phyloP scores from a whole-genome alignment of 139 green algal genomes.

The Tetratostichococcus sp. region DNA sequence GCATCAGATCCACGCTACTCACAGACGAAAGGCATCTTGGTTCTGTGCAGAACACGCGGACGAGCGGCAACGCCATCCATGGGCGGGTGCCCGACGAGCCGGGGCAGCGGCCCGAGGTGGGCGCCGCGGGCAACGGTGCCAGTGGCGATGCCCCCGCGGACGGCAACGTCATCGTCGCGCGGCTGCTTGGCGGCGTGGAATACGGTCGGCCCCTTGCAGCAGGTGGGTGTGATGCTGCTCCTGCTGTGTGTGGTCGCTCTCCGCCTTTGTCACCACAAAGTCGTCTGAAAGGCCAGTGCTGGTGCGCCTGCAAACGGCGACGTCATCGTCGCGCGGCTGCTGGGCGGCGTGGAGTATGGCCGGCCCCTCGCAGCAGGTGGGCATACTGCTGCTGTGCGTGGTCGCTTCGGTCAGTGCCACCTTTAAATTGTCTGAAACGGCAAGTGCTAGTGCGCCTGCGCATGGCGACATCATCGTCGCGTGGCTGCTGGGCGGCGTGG shows the following conservation, averaged over 20 bases:
- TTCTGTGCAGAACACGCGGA: slow-evolving; percentile 49
- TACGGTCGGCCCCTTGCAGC: slow-evolving; percentile 36
- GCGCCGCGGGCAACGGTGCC: background rate
- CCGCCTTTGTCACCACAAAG: background rate
- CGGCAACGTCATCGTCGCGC: slow-evolving; percentile 48
- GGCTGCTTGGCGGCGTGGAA: slow-evolving; percentile 67
- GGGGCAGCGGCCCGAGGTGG: background rate
- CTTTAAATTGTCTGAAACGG: too few relatives aligned
- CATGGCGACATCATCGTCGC: slow-evolving; percentile 49
- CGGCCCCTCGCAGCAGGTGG: slow-evolving; percentile 8
- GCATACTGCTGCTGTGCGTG: too few relatives aligned
- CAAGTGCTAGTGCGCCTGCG: background rate
- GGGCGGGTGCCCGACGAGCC: slow-evolving; percentile 40
- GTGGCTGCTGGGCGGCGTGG: slow-evolving; percentile 55
- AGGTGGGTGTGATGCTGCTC: too few relatives aligned
- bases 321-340: slow-evolving; percentile 52
- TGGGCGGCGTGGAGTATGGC: slow-evolving; percentile 71
- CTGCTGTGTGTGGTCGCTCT: too few relatives aligned
- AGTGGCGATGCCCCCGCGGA: background rate
- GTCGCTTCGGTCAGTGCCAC: too few relatives aligned
- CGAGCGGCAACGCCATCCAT: slow-evolving; percentile 46
- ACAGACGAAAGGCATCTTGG: too few relatives aligned
- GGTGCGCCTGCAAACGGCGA: slow-evolving; percentile 14
- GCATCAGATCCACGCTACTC: too few relatives aligned
- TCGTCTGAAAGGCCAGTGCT: too few relatives aligned